Conservation (phyloP, 2,329 filamentous ascomycete species). For the Coleophoma eucalyptorum region DNA sequence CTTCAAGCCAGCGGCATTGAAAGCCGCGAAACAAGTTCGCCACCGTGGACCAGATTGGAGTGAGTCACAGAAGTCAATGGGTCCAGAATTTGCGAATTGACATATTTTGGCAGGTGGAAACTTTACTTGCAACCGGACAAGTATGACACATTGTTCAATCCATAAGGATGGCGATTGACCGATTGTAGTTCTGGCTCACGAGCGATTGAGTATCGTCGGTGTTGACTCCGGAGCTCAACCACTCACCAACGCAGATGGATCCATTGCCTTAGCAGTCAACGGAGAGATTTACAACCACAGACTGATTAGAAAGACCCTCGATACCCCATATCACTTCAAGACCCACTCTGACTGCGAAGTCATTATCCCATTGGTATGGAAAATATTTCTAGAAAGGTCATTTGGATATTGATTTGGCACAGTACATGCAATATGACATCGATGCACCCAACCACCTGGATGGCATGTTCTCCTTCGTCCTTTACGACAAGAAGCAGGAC, state of each 20-base stretch:
- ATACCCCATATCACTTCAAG: slow-evolving; percentile 91
- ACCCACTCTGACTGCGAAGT: slow-evolving; percentile 98
- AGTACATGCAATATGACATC: slow-evolving; percentile 91
- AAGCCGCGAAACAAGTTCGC: slow-evolving; percentile 94
- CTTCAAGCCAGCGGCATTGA: slow-evolving; percentile 93
- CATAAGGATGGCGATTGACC: slow-evolving; percentile 4
- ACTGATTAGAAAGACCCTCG: slow-evolving; percentile 82
- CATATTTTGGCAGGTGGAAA: slow-evolving; percentile 64
- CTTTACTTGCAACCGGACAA: slow-evolving; percentile 85
- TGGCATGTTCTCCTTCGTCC: slow-evolving; percentile 99
- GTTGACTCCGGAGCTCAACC: slow-evolving; percentile 93
- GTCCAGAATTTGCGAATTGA: not conserved
- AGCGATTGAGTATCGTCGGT: slow-evolving; percentile 95
- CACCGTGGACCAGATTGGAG: slow-evolving; percentile 99
- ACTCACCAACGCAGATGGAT: slow-evolving; percentile 85
- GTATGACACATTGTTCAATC: slow-evolving; percentile 46
- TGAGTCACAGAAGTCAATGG: slow-evolving; percentile 46
- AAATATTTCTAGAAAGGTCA: not conserved
- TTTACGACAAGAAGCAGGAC: slow-evolving; percentile 94
- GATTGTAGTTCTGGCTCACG: slow-evolving; percentile 81
- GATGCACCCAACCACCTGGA: slow-evolving; percentile 92
- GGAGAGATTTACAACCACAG: slow-evolving; percentile 99
- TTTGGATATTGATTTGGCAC: not conserved
- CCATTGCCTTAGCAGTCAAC: slow-evolving; percentile 91
- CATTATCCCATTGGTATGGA: slow-evolving; percentile 87